Base-by-base conservation (phyloP, 163 green algal genomes). In the Volvox carteri region DNA sequence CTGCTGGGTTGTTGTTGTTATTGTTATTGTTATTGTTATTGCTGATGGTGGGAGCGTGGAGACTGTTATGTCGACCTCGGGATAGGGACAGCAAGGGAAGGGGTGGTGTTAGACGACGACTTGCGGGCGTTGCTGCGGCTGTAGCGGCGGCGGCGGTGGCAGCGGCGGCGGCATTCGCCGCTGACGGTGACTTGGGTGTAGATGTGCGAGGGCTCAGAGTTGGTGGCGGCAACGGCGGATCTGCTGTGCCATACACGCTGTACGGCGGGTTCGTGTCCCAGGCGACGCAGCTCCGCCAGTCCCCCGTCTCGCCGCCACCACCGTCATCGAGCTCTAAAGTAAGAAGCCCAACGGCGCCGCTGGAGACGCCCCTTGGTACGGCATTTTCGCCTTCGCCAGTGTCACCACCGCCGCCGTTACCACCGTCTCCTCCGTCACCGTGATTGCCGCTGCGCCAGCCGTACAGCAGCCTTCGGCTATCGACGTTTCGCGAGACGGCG, bases 221-320 rank as follows among this genome's bases (percentile, higher is more conserved):
- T n/a, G n/a, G n/a, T n/a, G n/a, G n/a, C n/a, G n/a, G n/a, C n/a
- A n/a, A n/a, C n/a, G n/a, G n/a, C n/a, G n/a, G n/a, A n/a, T n/a
- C n/a, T n/a, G n/a, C n/a, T n/a, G n/a, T n/a, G n/a, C n/a, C n/a
- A 23, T 30, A 65, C 54, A 23, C 28, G 54, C 28, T 65, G n/a
- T 42, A 73, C 28, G 62, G 37, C n/a, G 62, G 21, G 62, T 28
- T 73, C 16, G 62, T 73, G n/a, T 73, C 62, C 62, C 62, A 73
- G 62, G 62, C 62, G 4, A 73, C 62, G 16, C 62, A 73, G 16
- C 62, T 73, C 3, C 62, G 62, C 62, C 62, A 73, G 7, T 73
- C 62, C 3, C 9, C 62, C 16, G 14, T 16, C 28, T 73, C 8
- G 28, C n/a, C 28, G 37, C 8, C 14, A 5, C 28, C 62, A 4